These are phyloP conservation scores for Naganishia albida DNA, from an alignment of 1,284 basidiomycete species.

Conservation along the genomic window DNA sequence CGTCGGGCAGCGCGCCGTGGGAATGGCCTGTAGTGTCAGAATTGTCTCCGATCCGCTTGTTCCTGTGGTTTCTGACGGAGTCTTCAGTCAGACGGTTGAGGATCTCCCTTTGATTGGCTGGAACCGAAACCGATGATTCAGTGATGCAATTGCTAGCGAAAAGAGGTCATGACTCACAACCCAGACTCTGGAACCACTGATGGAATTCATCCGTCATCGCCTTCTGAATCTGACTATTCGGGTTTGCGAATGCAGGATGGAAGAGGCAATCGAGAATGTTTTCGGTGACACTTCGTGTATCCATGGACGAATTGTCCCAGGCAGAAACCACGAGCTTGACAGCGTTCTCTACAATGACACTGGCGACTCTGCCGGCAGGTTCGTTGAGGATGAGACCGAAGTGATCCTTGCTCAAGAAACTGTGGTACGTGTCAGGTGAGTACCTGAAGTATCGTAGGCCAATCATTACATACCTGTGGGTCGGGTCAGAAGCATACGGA, in stretches of 20 bases:
- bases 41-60: slow-evolving; percentile 61
- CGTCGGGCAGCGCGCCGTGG: slow-evolving; percentile 48
- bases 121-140: background rate
- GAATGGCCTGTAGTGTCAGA: slow-evolving; percentile 44
- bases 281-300: slow-evolving; percentile 64
- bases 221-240: slow-evolving; percentile 18
- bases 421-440: slow-evolving; percentile 16
- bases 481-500: slow-evolving; percentile 75
- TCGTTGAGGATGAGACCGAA: slow-evolving; percentile 76
- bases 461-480: slow-evolving; percentile 65
- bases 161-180: slow-evolving; percentile 10
- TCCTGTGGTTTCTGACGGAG: slow-evolving; percentile 69
- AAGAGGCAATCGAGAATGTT: slow-evolving; percentile 77
- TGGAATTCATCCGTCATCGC: slow-evolving; percentile 25
- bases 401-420: slow-evolving; percentile 60
- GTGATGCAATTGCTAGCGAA: background rate
- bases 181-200: slow-evolving; percentile 22
- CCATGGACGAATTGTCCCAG: slow-evolving; percentile 72
- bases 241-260: slow-evolving; percentile 79
- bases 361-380: slow-evolving; percentile 76
- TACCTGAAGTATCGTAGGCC: background rate
- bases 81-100: slow-evolving; percentile 67
- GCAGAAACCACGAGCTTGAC: slow-evolving; percentile 68
- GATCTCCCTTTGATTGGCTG: slow-evolving; percentile 58
- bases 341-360: slow-evolving; percentile 61